phyloP scores from a whole-genome alignment of 2,329 filamentous ascomycete species.

The Aspergillus sp. region DNA sequence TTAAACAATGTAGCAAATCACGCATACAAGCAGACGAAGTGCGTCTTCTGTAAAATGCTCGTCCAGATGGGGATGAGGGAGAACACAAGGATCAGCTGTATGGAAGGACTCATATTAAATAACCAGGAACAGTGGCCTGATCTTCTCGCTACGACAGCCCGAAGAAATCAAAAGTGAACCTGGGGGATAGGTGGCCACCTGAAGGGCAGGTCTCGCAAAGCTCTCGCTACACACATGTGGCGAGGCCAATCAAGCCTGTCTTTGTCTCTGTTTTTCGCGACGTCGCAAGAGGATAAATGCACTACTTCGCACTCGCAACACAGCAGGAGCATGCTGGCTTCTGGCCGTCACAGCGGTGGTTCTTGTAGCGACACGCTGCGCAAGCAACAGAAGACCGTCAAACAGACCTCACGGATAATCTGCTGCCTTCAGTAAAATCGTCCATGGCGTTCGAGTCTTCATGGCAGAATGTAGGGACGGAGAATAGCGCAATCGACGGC shows the following conservation, averaged over 20 bases:
- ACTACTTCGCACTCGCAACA: constrained; percentile 31
- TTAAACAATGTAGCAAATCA: constrained; percentile 20
- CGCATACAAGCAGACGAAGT: constrained; percentile 12
- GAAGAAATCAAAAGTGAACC: too few species aligned
- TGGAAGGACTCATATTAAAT: constrained; percentile 22
- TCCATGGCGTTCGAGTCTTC: not conserved
- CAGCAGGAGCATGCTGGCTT: constrained; percentile 39
- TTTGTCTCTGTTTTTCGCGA: constrained; percentile 22
- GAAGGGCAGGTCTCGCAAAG: not conserved
- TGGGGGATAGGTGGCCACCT: not conserved
- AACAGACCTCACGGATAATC: not conserved
- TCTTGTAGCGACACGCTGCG: constrained; percentile 25
- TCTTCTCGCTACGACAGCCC: not conserved
- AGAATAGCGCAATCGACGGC: too few species aligned
- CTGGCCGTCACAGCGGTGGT: constrained; percentile 41
- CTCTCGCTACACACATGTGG: not conserved
- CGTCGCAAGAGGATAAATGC: constrained; percentile 43
- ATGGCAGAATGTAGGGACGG: not conserved
- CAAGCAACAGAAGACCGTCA: constrained; percentile 11
- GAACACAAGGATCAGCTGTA: constrained; percentile 15
- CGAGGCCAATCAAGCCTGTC: not conserved
- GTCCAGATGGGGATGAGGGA: constrained; percentile 12
- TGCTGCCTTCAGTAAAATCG: not conserved
- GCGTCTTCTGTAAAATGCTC: constrained; percentile 5
- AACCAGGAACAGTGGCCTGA: constrained; percentile 1